Percentiles rank a stretch among this genome's conserved stretches.
Conservation (phyloP, 2,329 filamentous ascomycete genomes). For the Colletotrichum brevisporum region DNA sequence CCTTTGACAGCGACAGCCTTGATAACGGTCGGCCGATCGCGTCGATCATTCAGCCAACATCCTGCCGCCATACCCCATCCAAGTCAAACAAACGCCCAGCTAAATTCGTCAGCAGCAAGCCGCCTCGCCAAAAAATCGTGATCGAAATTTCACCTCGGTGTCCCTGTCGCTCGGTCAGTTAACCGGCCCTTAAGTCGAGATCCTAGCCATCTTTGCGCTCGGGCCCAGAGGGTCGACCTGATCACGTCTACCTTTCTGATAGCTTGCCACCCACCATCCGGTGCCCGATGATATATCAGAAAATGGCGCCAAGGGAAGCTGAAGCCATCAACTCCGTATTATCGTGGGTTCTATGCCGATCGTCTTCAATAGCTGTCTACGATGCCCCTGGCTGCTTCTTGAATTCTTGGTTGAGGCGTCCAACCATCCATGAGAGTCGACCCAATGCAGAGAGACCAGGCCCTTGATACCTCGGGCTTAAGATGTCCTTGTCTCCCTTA, state of each 20-base stretch:
- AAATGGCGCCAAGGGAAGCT: slow-evolving; percentile 31
- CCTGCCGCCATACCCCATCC: slow-evolving; percentile 25
- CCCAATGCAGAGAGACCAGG: too few species aligned
- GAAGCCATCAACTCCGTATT: slow-evolving; percentile 14
- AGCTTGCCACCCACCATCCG: background rate
- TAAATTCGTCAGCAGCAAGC: slow-evolving; percentile 1
- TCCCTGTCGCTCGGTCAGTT: background rate
- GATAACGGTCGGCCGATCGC: slow-evolving; percentile 38
- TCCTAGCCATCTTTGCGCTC: background rate
- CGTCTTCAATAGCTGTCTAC: slow-evolving; percentile 18
- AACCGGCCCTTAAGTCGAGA: background rate
- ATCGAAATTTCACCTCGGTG: background rate
- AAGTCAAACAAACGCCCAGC: slow-evolving; percentile 11
- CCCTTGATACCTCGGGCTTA: too few species aligned
- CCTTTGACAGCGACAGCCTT: slow-evolving; percentile 26
- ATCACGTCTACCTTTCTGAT: background rate
- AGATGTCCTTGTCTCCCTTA: too few species aligned
- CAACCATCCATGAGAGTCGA: slow-evolving; percentile 1
- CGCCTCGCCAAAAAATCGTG: background rate
- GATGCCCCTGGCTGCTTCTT: slow-evolving; percentile 1
- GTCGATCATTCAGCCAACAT: slow-evolving; percentile 37
- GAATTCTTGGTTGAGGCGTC: background rate
- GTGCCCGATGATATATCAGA: slow-evolving; percentile 14
- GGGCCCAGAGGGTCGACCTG: background rate
- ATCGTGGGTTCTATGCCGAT: slow-evolving; percentile 8